Evolutionary conservation across 164 flowering plant genomes (phyloP), one percentile per base, ranked within the genome.

Genomic region (Buxus sempervirens): DNA sequence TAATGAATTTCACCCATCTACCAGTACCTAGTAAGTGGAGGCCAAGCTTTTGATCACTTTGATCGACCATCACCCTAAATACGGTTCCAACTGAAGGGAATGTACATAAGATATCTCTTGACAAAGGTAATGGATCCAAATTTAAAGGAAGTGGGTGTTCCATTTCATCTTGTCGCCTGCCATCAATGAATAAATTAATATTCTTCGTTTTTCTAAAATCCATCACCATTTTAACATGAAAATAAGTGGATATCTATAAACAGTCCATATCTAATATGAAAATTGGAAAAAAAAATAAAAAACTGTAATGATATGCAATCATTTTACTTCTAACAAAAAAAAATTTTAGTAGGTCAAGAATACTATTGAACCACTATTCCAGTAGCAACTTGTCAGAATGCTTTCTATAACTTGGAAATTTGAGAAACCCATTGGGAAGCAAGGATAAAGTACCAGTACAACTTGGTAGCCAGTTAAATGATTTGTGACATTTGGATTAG

Each of bases 1-100:
- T 77, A 27, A 79, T 28, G 70, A 91, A 59, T 68, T 84, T 86
- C 67, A 88, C 82, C 98, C 96, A 94, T 70, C 75, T 80, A 54
- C 89, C 87, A 67, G 66, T 16, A 24, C 59, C 74, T 21, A 83
- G 73, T 56, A 78, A 63, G 38, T 71, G 80, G 24, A 81, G 76
- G 54, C 75, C 72, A 58, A 80, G 69, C 62, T 83, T 80, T 64
- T 71, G 72, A 56, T 65, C 75, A 49, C 78, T 69, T 69, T 75
- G 69, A 53, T 77, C 80, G 73, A 77, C 65, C 13, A 63, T 26
- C 55, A 94, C 78, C 76, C 91, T 83, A 69, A 94, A 76, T 54
- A 88, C 76, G 66, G 89, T 87, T 71, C 97, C 98, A 77, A 85
- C 82, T 54, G 75, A 24, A 57, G 95, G 98, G 72, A 94, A 85